phyloP scores from a whole-genome alignment of 148 eudicot genomes.

The Silene conica region DNA sequence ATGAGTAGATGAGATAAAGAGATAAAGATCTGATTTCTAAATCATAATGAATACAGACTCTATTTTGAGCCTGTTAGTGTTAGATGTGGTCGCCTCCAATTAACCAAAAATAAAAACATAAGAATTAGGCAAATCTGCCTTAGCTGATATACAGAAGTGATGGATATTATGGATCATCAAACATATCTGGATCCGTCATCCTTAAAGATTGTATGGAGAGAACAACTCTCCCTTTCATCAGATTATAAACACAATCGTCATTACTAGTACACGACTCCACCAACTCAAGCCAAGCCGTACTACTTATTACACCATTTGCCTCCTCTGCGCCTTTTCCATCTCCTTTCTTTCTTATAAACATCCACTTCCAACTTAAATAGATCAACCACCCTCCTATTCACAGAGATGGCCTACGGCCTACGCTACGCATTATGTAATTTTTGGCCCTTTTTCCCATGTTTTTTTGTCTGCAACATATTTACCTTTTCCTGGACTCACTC shows the following conservation, averaged over 20 bases:
- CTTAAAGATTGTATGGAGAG: conserved; percentile 2
- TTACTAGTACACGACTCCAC: conserved; percentile 21
- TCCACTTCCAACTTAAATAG: conserved; percentile 21
- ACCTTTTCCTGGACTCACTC: not conserved
- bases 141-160: conserved; percentile 24
- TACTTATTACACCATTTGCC: conserved; percentile 20
- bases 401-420: conserved; percentile 6
- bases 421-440: conserved; percentile 3
- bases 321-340: conserved; percentile 21
- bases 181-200: not conserved
- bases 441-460: not conserved
- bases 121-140: conserved; percentile 4
- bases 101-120: conserved; percentile 14
- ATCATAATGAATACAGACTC: conserved; percentile 17
- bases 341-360: conserved; percentile 19
- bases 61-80: conserved; percentile 1
- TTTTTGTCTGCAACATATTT: not conserved
- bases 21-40: conserved; percentile 9
- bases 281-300: no score
- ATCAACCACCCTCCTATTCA: conserved; percentile 17
- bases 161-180: conserved; percentile 4
- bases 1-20: not conserved
- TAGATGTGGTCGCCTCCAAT: not conserved
- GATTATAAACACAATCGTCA: not conserved
- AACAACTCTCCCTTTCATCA: conserved; percentile 7